Evolutionary conservation across 2,329 filamentous ascomycete species (phyloP), one percentile per base, ranked within the genome.

Genomic region (Botrytis deweyae): DNA sequence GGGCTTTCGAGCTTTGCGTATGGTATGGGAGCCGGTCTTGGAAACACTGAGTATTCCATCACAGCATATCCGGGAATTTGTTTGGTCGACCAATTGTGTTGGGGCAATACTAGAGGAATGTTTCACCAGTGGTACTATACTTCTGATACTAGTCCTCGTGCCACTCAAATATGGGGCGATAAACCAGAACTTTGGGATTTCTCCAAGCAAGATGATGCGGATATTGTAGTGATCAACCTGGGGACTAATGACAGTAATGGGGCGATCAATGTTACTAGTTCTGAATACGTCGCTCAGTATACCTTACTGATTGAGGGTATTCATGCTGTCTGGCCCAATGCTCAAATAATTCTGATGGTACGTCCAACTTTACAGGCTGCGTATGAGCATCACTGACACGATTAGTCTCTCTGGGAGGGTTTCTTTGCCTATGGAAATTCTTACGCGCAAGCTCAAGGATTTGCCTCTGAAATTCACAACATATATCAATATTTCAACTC

Each of bases 51-150:
- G 76, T 89, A 87, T 77, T 85, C 84, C 29, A 84, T 90, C 61
- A 89, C 87, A 0, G 87, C 86, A 0, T 89, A 88, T 74, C 87
- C 88, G 0, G 88, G 88, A 7, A 88, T 89, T 67, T 90, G 88
- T 76, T 82, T 88, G 3, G 82, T 84, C 25, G 87, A 90, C 76
- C 83, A 87, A 72, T 78, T 86, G 67, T 90, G 88, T 80, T 90
- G 85, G 82, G 87, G 87, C 6, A 85, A 85, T 61, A 82, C 82
- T 10, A 81, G 83, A 55, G 86, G 86, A 25, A 85, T 86, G 77
- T 82, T 83, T 40, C 86, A 88, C 77, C 88, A 89, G 79, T 90
- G 87, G 87, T 87, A 87, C 76, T 87, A 86, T 68, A 86, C 87
- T 0, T 85, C 85, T 0, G 88, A 90, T 77, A 88, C 86, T 0